These are phyloP conservation scores for Scheffersomyces insectosa DNA, from an alignment of 1,139 yeast species.

Conservation along the genomic window DNA sequence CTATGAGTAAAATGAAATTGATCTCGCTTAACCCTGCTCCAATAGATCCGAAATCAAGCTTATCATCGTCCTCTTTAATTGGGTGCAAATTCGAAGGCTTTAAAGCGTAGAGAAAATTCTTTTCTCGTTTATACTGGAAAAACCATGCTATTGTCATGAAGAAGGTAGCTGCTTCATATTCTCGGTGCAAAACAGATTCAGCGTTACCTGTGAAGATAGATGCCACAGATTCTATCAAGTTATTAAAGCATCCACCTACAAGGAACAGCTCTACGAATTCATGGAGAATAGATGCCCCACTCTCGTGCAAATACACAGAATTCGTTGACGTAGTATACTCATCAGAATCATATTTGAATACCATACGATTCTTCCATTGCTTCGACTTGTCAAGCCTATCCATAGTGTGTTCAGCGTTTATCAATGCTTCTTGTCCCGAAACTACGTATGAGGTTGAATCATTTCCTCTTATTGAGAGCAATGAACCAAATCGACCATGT, in stretches of 20 bases:
- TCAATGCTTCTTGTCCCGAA: conserved; percentile 73
- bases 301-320: conserved; percentile 7
- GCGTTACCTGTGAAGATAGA: conserved; percentile 41
- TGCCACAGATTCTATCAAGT: conserved; percentile 54
- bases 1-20: conserved; percentile 60
- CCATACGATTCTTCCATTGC: conserved; percentile 56
- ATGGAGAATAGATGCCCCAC: conserved; percentile 28
- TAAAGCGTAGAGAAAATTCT: not conserved
- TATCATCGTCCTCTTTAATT: conserved; percentile 18
- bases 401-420: conserved; percentile 41
- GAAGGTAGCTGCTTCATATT: conserved; percentile 47
- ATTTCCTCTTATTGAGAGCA: conserved; percentile 65
- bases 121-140: conserved; percentile 36
- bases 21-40: conserved; percentile 69
- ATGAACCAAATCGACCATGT: conserved; percentile 90
- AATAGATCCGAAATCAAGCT: conserved; percentile 57
- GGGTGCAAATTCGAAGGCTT: not conserved
- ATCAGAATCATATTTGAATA: conserved; percentile 48
- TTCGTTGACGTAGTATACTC: conserved; percentile 25
- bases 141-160: conserved; percentile 76
- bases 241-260: conserved; percentile 75
- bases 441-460: conserved; percentile 60
- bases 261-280: conserved; percentile 58
- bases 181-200: conserved; percentile 38
- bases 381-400: conserved; percentile 66